phyloP scores from a whole-genome alignment of 768 basidiomycete species.

The Amanita molliuscula region DNA sequence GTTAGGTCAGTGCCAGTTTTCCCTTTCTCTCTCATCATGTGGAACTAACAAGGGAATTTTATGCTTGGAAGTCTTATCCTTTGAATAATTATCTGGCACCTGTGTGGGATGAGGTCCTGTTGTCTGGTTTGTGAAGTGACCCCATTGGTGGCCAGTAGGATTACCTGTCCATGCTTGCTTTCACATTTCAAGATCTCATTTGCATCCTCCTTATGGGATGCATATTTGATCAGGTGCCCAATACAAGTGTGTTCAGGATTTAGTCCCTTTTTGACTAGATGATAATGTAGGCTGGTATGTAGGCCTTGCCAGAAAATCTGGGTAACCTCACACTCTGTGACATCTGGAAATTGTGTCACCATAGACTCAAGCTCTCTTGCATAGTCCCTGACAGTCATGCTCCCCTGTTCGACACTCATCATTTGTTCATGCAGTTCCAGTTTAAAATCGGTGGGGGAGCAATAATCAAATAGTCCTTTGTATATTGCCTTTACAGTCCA shows the following conservation, averaged over 20 bases:
- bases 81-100: too few species aligned
- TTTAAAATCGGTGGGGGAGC: constrained; percentile 7
- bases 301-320: constrained; percentile 25
- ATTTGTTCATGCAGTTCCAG: constrained; percentile 2
- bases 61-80: too few species aligned
- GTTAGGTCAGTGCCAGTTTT: too few species aligned
- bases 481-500: constrained; percentile 3
- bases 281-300: constrained; percentile 13
- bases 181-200: background rate
- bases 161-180: background rate
- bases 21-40: too few species aligned
- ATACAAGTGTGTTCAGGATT: constrained; percentile 16
- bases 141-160: background rate
- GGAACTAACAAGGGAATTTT: too few species aligned
- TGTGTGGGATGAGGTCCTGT: too few species aligned
- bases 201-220: constrained; percentile 19
- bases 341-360: background rate
- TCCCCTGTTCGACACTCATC: background rate
- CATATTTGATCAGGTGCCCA: constrained; percentile 16
- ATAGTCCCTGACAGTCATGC: background rate
- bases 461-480: constrained; percentile 9
- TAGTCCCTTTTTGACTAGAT: constrained; percentile 19
- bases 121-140: background rate
- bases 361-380: background rate
- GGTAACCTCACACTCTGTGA: constrained; percentile 17